Conservation (phyloP, 2,329 filamentous ascomycete genomes). For the Microdochium trichocladiopsis region DNA sequence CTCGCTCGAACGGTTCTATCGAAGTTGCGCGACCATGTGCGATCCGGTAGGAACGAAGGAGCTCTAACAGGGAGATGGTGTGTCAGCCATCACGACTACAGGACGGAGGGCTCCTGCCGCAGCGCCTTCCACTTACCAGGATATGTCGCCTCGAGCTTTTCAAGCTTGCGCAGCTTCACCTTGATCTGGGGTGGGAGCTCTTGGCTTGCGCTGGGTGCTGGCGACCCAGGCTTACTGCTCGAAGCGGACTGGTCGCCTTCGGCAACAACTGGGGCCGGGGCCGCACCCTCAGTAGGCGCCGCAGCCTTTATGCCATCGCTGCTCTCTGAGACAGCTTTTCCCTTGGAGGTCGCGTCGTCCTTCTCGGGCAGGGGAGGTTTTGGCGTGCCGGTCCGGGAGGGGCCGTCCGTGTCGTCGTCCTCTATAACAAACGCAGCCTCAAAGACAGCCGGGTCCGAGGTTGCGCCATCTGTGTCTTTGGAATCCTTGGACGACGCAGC, state of each 20-base stretch:
- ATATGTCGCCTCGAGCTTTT: conserved; percentile 83
- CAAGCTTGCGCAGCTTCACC: conserved; percentile 73
- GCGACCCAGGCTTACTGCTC: background rate
- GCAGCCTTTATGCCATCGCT: conserved; percentile 7
- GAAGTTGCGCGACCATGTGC: conserved; percentile 80
- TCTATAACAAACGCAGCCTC: conserved; percentile 82
- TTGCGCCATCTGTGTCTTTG: conserved; percentile 33
- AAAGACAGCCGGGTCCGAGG: conserved; percentile 81
- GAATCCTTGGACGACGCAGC: conserved; percentile 28
- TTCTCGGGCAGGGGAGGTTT: conserved; percentile 29
- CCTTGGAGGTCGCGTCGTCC: conserved; percentile 10
- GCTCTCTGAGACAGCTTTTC: conserved; percentile 8
- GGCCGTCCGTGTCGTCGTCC: conserved; percentile 74
- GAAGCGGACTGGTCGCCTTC: conserved; percentile 10
- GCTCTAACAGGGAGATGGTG: conserved; percentile 42
- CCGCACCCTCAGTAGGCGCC: conserved; percentile 4
- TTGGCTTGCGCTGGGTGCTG: conserved; percentile 8
- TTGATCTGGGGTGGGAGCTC: conserved; percentile 71
- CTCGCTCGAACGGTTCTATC: conserved; percentile 90
- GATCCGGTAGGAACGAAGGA: conserved; percentile 84
- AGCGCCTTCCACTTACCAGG: conserved; percentile 48
- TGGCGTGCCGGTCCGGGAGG: conserved; percentile 55
- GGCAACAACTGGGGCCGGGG: conserved; percentile 13
- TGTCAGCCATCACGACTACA: background rate
- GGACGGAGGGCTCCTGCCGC: too few species aligned